phyloP scores from a whole-genome alignment of 305 asterid species.

The Fraxinus albicans region DNA sequence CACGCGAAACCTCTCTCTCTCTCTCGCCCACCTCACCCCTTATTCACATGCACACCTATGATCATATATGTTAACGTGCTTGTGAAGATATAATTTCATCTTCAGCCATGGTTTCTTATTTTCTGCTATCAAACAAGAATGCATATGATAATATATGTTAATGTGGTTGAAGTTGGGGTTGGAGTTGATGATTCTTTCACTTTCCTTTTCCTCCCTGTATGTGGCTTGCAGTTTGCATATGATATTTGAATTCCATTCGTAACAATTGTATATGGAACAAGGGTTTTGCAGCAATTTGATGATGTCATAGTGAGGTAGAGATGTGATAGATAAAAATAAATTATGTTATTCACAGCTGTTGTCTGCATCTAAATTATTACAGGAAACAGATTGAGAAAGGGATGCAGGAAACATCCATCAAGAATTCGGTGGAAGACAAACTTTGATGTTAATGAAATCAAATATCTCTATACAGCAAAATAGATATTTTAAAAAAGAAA shows the following conservation, averaged over 20 bases:
- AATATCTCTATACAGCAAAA: background rate
- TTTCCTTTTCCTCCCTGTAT: background rate
- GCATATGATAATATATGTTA: background rate
- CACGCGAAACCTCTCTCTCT: background rate
- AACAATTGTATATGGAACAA: background rate
- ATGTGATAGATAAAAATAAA: conserved; percentile 7
- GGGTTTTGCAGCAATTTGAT: conserved; percentile 9
- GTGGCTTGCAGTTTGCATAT: background rate
- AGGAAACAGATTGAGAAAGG: conserved; percentile 21
- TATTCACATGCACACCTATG: background rate
- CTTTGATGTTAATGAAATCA: conserved; percentile 9
- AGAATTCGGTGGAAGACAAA: background rate
- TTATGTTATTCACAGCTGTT: background rate
- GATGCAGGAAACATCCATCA: conserved; percentile 16
- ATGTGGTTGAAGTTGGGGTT: background rate
- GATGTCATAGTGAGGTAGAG: conserved; percentile 7
- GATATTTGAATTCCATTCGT: background rate
- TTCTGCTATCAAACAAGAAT: background rate
- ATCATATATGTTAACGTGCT: background rate
- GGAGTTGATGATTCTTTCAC: background rate
- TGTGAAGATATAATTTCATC: background rate
- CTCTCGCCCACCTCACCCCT: background rate
- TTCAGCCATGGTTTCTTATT: background rate
- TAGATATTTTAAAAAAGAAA: background rate
- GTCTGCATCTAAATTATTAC: conserved; percentile 13